Conservation (phyloP, 139 green algal species). For the Edaphochlamys debaryana region DNA sequence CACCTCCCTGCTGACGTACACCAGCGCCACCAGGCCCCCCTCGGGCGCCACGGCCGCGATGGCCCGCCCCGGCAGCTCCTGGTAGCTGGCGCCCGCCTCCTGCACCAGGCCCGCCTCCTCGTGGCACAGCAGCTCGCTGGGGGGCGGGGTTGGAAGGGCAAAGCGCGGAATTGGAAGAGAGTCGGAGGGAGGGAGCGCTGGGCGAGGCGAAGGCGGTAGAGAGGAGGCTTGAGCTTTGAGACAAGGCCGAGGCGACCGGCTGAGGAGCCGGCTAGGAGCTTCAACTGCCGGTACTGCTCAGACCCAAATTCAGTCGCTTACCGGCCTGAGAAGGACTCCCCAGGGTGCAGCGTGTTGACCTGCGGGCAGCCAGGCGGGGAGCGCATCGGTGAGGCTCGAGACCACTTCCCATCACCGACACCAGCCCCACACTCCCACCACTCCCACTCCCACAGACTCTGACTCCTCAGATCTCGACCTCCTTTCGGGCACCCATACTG, state of each 20-base stretch:
- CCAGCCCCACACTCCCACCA: too few species aligned
- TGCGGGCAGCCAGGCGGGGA: too few species aligned
- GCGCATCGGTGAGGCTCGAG: too few species aligned
- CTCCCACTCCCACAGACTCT: too few species aligned
- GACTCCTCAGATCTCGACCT: too few species aligned
- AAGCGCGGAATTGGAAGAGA: not conserved
- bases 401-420: too few species aligned
- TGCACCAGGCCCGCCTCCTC: constrained; percentile 17
- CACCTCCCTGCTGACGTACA: constrained; percentile 37
- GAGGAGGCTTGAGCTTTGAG: too few species aligned
- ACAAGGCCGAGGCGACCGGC: too few species aligned
- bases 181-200: not conserved
- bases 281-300: too few species aligned
- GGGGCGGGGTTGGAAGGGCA: not conserved
- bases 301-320: too few species aligned
- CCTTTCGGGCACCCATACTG: too few species aligned
- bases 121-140: constrained; percentile 16
- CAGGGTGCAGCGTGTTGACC: not conserved
- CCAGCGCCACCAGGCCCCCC: constrained; percentile 39
- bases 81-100: not conserved
- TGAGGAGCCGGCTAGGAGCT: too few species aligned
- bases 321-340: constrained; percentile 30
- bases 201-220: not conserved
- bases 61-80: not conserved
- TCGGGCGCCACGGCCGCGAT: constrained; percentile 19